phyloP scores from a whole-genome alignment of 2,329 filamentous ascomycete genomes.

The Sclerotinia nivalis region DNA sequence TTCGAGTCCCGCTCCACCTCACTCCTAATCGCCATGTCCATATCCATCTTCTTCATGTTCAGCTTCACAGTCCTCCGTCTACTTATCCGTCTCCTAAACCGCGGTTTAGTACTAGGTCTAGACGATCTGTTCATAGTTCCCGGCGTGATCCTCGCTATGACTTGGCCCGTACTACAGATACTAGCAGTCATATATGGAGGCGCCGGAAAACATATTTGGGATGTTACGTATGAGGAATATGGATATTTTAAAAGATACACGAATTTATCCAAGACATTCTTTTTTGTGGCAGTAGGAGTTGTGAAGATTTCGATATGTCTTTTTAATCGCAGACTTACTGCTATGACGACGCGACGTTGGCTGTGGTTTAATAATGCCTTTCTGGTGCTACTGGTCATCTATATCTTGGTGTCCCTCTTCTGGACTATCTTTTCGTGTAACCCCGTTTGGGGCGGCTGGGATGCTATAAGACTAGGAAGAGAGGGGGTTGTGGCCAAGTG shows the following conservation, averaged over 20 bases:
- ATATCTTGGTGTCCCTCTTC: constrained; percentile 11
- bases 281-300: constrained; percentile 75
- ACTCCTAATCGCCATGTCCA: constrained; percentile 38
- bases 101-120: constrained; percentile 39
- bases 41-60: constrained; percentile 39
- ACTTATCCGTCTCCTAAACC: constrained; percentile 35
- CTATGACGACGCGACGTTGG: constrained; percentile 39
- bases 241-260: constrained; percentile 65
- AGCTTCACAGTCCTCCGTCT: constrained; percentile 39
- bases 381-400: neutral
- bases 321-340: constrained; percentile 44
- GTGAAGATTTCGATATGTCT: constrained; percentile 44
- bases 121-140: constrained; percentile 43
- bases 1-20: constrained; percentile 36
- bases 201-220: constrained; percentile 39
- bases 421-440: constrained; percentile 12
- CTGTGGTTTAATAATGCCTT: constrained; percentile 40
- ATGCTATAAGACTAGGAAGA: constrained; percentile 6
- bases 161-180: constrained; percentile 39
- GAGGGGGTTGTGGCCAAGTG: neutral
- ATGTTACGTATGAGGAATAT: constrained; percentile 42
- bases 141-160: constrained; percentile 38
- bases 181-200: constrained; percentile 36
- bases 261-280: constrained; percentile 94
- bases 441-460: constrained; percentile 20